These are phyloP conservation scores for Candida berthetii DNA, from an alignment of 805 yeast species.

Conservation along the genomic window DNA sequence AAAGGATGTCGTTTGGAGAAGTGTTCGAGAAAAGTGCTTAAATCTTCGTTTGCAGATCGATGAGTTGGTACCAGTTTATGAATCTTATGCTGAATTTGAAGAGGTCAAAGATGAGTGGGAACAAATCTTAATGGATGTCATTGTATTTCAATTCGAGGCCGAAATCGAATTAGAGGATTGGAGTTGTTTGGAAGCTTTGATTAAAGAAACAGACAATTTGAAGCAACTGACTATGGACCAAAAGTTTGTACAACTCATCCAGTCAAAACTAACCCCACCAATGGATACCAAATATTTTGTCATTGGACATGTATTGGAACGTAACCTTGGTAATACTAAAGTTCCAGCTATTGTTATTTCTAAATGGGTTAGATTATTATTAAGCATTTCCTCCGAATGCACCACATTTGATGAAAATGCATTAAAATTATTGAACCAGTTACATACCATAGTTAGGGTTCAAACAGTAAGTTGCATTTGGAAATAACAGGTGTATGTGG, in stretches of 20 bases:
- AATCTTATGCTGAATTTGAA: slow-evolving; percentile 6
- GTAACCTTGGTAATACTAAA: slow-evolving; percentile 12
- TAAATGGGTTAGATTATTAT: slow-evolving; percentile 22
- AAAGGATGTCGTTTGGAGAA: slow-evolving; percentile 5
- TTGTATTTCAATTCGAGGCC: slow-evolving; percentile 18
- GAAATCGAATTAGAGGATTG: slow-evolving; percentile 18
- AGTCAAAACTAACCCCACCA: not conserved
- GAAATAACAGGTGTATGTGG: not conserved
- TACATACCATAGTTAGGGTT: slow-evolving; percentile 2
- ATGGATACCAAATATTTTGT: slow-evolving; percentile 3
- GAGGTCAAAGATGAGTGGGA: slow-evolving; percentile 11
- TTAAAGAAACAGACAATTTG: slow-evolving; percentile 11
- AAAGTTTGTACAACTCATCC: not conserved
- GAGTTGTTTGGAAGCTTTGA: slow-evolving; percentile 11
- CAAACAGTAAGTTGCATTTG: slow-evolving; percentile 1
- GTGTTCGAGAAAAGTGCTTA: slow-evolving; percentile 4
- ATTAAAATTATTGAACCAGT: slow-evolving; percentile 6
- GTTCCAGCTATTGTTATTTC: slow-evolving; percentile 15
- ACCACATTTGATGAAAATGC: not conserved
- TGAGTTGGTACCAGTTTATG: slow-evolving; percentile 8
- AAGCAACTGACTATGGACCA: not conserved
- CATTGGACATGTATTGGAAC: slow-evolving; percentile 14
- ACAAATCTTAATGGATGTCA: slow-evolving; percentile 15
- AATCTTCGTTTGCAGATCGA: slow-evolving; percentile 10
- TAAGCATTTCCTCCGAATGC: slow-evolving; percentile 8